Evolutionary conservation across 2,329 filamentous ascomycete genomes (phyloP).

Genomic region (Thielaviopsis ethacetica): DNA sequence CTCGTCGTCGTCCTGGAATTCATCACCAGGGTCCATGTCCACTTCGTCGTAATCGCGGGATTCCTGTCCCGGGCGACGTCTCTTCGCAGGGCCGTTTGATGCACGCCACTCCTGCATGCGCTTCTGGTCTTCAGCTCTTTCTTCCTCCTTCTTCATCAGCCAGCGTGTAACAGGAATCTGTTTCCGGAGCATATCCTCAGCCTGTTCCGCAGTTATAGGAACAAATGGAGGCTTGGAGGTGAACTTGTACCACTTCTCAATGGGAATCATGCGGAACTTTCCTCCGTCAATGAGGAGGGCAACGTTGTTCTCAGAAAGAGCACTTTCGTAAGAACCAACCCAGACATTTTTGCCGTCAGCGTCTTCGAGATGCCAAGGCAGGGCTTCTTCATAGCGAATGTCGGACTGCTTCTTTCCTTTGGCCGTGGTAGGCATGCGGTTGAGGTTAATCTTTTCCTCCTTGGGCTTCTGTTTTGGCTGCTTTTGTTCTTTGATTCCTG

Average conservation of each 20-base stretch:
- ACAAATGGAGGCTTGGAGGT: constrained; percentile 65
- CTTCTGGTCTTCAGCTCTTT: constrained; percentile 32
- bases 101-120: constrained; percentile 37
- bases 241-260: constrained; percentile 94
- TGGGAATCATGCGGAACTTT: constrained; percentile 68
- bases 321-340: constrained; percentile 80
- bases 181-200: constrained; percentile 67
- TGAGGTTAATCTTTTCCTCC: constrained; percentile 75
- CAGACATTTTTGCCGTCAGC: constrained; percentile 90
- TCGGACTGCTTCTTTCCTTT: constrained; percentile 60
- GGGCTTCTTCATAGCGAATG: constrained; percentile 79
- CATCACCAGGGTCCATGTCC: constrained; percentile 45
- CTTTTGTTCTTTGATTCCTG: constrained; percentile 48
- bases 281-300: constrained; percentile 56
- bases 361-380: constrained; percentile 95
- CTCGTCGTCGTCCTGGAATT: constrained; percentile 83
- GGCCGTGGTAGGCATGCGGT: constrained; percentile 61
- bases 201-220: constrained; percentile 64
- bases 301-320: constrained; percentile 71
- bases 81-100: constrained; percentile 6
- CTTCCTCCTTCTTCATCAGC: constrained; percentile 55
- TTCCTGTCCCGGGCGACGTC: constrained; percentile 6
- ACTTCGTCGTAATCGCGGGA: constrained; percentile 48
- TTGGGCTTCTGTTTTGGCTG: constrained; percentile 47
- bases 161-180: constrained; percentile 64